phyloP scores from a whole-genome alignment of 2,329 filamentous ascomycete genomes.

The Aspergillus spinulosporus region DNA sequence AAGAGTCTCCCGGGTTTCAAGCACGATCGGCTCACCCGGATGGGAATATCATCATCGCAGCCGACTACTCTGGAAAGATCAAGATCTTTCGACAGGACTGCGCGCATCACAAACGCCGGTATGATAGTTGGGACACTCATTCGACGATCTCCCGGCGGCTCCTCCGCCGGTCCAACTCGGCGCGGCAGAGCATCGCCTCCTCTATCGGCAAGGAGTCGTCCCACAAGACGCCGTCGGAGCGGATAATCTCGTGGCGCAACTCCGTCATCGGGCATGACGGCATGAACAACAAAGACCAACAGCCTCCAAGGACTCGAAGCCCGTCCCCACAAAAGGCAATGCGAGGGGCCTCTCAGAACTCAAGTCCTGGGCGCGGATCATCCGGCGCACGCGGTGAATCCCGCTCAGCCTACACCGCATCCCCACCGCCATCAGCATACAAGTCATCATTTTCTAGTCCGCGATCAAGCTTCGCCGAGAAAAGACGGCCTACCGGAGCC shows the following conservation, averaged over 20 bases:
- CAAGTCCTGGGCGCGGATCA: conserved; percentile 25
- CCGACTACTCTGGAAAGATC: conserved; percentile 83
- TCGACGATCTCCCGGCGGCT: conserved; percentile 74
- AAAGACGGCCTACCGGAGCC: conserved; percentile 14
- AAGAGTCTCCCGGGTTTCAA: conserved; percentile 74
- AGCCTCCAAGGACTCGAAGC: conserved; percentile 43
- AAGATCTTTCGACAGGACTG: conserved; percentile 97
- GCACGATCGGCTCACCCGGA: conserved; percentile 72
- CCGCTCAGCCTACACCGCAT: conserved; percentile 28
- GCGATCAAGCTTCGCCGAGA: conserved; percentile 20
- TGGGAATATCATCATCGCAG: conserved; percentile 89
- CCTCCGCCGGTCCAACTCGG: conserved; percentile 56
- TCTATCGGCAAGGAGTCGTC: conserved; percentile 46
- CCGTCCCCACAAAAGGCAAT: conserved; percentile 51
- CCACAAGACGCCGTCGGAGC: conserved; percentile 62
- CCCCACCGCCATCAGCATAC: conserved; percentile 30
- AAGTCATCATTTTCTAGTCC: conserved; percentile 27
- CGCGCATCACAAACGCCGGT: conserved; percentile 73
- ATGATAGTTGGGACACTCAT: conserved; percentile 74
- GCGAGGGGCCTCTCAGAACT: conserved; percentile 23
- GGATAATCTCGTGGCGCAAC: conserved; percentile 87
- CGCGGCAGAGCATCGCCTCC: conserved; percentile 53
- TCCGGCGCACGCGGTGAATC: conserved; percentile 31
- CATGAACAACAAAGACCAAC: conserved; percentile 20
- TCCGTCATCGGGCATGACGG: conserved; percentile 57